Percentiles rank a stretch among this genome's conserved stretches.
phyloP scores from a whole-genome alignment of 805 yeast genomes.

The Maudiozyma serrabonitensis region DNA sequence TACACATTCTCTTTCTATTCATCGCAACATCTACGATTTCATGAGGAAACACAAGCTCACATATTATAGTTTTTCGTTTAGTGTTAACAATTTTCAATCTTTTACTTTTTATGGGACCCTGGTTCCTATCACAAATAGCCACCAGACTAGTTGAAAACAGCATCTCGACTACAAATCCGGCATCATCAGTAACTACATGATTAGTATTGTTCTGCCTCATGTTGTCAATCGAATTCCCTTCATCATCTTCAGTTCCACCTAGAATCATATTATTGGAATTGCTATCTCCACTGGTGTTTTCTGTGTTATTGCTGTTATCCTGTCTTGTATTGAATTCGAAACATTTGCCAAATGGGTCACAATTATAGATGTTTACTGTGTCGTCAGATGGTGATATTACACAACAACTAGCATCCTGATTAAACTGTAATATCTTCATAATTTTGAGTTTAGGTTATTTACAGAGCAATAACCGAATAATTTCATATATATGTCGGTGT shows the following conservation, averaged over 20 bases:
- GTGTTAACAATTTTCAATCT: slow-evolving; percentile 61
- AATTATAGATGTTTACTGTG: slow-evolving; percentile 69
- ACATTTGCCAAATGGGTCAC: slow-evolving; percentile 78
- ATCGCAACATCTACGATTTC: slow-evolving; percentile 61
- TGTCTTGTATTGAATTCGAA: slow-evolving; percentile 35
- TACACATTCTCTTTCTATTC: slow-evolving; percentile 74
- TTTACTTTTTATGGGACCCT: slow-evolving; percentile 49
- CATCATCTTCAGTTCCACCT: background rate
- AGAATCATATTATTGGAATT: background rate
- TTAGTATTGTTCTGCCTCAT: background rate
- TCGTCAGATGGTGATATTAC: slow-evolving; percentile 61
- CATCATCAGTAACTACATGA: background rate
- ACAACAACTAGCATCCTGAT: slow-evolving; percentile 77
- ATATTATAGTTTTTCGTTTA: slow-evolving; percentile 59
- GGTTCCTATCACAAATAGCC: slow-evolving; percentile 71
- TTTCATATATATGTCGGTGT: background rate
- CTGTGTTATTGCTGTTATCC: slow-evolving; percentile 4
- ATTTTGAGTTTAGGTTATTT: background rate
- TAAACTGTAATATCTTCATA: slow-evolving; percentile 55
- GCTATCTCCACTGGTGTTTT: background rate
- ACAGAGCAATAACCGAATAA: background rate
- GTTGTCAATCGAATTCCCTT: background rate
- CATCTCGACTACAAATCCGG: slow-evolving; percentile 61
- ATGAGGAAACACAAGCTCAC: slow-evolving; percentile 83
- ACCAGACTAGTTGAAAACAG: slow-evolving; percentile 78